Evolutionary conservation across 2,329 filamentous ascomycete species (phyloP).

Genomic region (Penicillium sp.): DNA sequence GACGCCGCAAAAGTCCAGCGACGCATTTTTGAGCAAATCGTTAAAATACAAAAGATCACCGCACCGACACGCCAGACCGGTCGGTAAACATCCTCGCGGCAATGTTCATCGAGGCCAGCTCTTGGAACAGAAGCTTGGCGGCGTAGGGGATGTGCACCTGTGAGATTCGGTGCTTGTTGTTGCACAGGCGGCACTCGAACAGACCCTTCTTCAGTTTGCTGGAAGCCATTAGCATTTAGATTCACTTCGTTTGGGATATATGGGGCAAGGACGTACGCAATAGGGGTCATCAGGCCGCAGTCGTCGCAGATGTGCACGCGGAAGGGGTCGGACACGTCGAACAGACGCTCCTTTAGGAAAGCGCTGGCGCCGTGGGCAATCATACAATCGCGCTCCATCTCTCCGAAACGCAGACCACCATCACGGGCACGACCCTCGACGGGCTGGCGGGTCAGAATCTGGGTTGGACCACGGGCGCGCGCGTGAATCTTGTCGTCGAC

Average conservation of each 20-base stretch:
- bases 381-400: constrained; percentile 99
- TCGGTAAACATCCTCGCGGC: constrained; percentile 95
- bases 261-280: constrained; percentile 71
- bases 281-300: constrained; percentile 96
- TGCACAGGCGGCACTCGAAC: constrained; percentile 95
- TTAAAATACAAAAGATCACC: constrained; percentile 32
- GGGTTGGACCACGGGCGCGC: constrained; percentile 90
- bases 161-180: constrained; percentile 98
- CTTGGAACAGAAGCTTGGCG: constrained; percentile 96
- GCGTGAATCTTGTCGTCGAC: constrained; percentile 99
- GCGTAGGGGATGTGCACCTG: constrained; percentile 98
- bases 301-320: constrained; percentile 98
- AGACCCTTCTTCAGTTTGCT: constrained; percentile 92
- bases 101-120: constrained; percentile 97
- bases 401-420: constrained; percentile 97
- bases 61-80: constrained; percentile 43
- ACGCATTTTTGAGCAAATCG: constrained; percentile 26
- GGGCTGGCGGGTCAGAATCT: constrained; percentile 94
- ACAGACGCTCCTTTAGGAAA: constrained; percentile 94
- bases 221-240: constrained; percentile 11
- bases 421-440: constrained; percentile 98
- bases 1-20: constrained; percentile 22
- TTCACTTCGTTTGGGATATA: not conserved
- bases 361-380: constrained; percentile 97
- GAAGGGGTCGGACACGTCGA: constrained; percentile 97